phyloP scores from a whole-genome alignment of 345 rosid species.

The Rubroshorea leprosula region DNA sequence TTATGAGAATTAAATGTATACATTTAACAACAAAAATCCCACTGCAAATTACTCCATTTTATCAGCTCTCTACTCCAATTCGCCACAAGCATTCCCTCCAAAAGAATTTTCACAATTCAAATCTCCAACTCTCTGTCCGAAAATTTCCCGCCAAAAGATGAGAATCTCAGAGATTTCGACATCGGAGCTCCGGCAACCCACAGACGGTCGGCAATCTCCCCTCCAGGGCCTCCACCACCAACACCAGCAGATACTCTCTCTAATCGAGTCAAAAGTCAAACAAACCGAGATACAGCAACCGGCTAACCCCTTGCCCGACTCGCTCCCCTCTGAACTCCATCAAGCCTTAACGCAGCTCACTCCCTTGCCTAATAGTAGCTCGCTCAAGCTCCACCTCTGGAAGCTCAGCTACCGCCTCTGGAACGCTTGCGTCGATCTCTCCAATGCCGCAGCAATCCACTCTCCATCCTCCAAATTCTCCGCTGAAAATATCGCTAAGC shows the following conservation, averaged over 20 bases:
- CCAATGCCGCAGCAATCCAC: slow-evolving; percentile 47
- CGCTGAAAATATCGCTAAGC: slow-evolving; percentile 34
- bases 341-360: slow-evolving; percentile 45
- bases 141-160: slow-evolving; percentile 36
- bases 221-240: slow-evolving; percentile 21
- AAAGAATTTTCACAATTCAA: too few species aligned
- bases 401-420: slow-evolving; percentile 91
- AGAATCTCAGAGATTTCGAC: slow-evolving; percentile 78
- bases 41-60: too few species aligned
- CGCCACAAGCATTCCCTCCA: too few species aligned
- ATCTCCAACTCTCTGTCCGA: neutral
- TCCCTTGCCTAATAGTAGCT: slow-evolving; percentile 46
- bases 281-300: slow-evolving; percentile 47
- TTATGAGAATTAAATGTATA: too few species aligned
- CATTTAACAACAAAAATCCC: too few species aligned
- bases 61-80: too few species aligned
- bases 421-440: slow-evolving; percentile 89
- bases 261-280: slow-evolving; percentile 55
- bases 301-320: slow-evolving; percentile 27
- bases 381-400: slow-evolving; percentile 70
- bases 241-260: slow-evolving; percentile 41
- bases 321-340: slow-evolving; percentile 49
- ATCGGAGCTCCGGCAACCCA: slow-evolving; percentile 41
- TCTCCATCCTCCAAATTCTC: slow-evolving; percentile 30
- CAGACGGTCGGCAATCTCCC: slow-evolving; percentile 15